Percentiles rank a stretch among this genome's conserved stretches.
Conservation (phyloP, 2,329 filamentous ascomycete species). For the Claviceps digitariae region DNA sequence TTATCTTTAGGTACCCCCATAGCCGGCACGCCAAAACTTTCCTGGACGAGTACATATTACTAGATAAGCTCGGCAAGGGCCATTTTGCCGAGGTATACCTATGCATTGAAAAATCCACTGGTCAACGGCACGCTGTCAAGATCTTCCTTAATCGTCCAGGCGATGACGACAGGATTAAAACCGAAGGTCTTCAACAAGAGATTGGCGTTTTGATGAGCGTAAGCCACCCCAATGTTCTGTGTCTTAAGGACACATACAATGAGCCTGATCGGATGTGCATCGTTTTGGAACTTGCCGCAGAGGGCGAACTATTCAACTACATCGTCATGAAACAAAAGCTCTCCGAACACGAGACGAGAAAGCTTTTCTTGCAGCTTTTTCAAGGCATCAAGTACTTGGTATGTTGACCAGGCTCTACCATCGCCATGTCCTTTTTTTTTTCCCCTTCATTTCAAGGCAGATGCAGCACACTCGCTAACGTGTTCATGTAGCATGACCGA, state of each 20-base stretch:
- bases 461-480: neutral
- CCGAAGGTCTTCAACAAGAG: conserved; percentile 82
- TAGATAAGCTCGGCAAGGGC: conserved; percentile 81
- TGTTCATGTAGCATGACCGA: conserved; percentile 64
- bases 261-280: conserved; percentile 84
- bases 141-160: conserved; percentile 78
- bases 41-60: conserved; percentile 69
- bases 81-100: conserved; percentile 92
- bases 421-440: neutral
- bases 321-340: conserved; percentile 87
- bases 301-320: conserved; percentile 91
- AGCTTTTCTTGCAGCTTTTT: conserved; percentile 82
- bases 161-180: conserved; percentile 71
- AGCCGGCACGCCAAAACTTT: conserved; percentile 64
- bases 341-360: conserved; percentile 69
- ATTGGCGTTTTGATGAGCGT: conserved; percentile 96
- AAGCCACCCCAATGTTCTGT: conserved; percentile 83
- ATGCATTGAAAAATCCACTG: conserved; percentile 74
- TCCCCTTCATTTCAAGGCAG: no score
- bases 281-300: conserved; percentile 76
- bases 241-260: conserved; percentile 89
- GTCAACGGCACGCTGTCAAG: conserved; percentile 81
- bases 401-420: conserved; percentile 20
- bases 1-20: conserved; percentile 82
- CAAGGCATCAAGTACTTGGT: conserved; percentile 92